A percentile compares a stretch with the other conserved stretches of the same genome.
Conservation (phyloP, 257 asterid species). For the Thymus quinquecostatus region DNA sequence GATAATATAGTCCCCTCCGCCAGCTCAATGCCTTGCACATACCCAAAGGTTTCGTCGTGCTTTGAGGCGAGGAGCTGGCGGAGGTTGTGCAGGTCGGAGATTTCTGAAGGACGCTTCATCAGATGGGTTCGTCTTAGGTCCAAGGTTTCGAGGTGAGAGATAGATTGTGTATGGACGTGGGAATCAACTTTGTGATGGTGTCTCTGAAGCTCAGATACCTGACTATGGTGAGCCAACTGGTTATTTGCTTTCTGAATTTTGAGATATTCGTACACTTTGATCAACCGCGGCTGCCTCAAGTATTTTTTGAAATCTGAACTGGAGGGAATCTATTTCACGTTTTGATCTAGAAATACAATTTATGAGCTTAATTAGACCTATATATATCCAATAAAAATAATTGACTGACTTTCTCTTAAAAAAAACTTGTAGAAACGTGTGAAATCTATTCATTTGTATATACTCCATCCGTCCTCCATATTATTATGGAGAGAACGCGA, state of each 20-base stretch:
- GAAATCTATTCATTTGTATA: no score
- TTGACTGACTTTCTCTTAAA: no score
- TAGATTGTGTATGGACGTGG: slow-evolving; percentile 35
- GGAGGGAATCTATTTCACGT: no score
- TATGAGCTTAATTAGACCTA: no score
- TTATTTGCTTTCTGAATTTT: slow-evolving; percentile 34
- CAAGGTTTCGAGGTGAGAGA: slow-evolving; percentile 41
- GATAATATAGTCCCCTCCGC: slow-evolving; percentile 29
- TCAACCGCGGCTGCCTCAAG: slow-evolving; percentile 21
- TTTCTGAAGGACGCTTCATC: slow-evolving; percentile 42
- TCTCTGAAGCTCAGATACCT: slow-evolving; percentile 44
- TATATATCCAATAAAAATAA: no score
- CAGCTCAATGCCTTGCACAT: slow-evolving; percentile 32
- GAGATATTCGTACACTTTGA: slow-evolving; percentile 31
- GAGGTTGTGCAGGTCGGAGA: slow-evolving; percentile 40
- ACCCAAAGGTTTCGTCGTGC: background rate
- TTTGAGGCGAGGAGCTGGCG: slow-evolving; percentile 46
- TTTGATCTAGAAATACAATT: no score
- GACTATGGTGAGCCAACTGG: slow-evolving; percentile 38
- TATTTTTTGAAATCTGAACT: background rate
- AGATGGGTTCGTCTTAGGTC: slow-evolving; percentile 45
- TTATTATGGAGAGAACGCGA: no score
- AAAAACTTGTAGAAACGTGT: no score
- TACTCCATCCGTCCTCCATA: no score
- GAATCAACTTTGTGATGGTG: slow-evolving; percentile 27